phyloP scores from a whole-genome alignment of 305 asterid genomes.

The Fraxinus baroniana region DNA sequence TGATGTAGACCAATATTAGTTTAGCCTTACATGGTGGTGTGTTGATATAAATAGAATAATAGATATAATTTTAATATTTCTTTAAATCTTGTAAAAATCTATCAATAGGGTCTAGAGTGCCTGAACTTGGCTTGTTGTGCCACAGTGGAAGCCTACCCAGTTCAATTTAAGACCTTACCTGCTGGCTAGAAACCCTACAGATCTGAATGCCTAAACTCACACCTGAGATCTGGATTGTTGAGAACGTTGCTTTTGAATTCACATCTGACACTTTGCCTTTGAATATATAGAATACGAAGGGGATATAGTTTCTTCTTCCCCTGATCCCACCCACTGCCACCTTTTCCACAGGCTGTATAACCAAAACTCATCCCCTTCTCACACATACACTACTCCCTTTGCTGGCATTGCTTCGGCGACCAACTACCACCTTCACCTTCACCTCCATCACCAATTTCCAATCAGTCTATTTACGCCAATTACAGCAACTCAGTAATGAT shows the following conservation, averaged over 20 bases:
- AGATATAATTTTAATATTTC: neutral
- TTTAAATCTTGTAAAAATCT: neutral
- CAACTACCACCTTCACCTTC: neutral
- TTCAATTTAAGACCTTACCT: neutral
- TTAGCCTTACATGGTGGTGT: neutral
- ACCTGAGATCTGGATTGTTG: neutral
- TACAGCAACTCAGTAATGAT: neutral
- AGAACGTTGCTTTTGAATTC: neutral
- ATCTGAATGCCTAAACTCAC: neutral
- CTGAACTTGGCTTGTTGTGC: neutral
- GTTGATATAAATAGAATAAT: neutral
- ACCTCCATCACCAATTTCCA: neutral
- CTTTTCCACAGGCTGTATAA: neutral
- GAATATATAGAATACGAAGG: neutral
- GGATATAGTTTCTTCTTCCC: neutral
- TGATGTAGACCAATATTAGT: neutral
- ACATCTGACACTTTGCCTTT: neutral
- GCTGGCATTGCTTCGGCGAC: neutral
- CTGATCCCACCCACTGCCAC: neutral
- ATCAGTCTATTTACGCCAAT: neutral
- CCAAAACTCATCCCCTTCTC: neutral
- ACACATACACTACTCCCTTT: neutral
- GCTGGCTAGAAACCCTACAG: neutral
- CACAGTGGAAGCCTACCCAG: neutral
- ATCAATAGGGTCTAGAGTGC: neutral